Evolutionary conservation across 768 basidiomycete genomes (phyloP).

Genomic region (Hydnomerulius pinastri): DNA sequence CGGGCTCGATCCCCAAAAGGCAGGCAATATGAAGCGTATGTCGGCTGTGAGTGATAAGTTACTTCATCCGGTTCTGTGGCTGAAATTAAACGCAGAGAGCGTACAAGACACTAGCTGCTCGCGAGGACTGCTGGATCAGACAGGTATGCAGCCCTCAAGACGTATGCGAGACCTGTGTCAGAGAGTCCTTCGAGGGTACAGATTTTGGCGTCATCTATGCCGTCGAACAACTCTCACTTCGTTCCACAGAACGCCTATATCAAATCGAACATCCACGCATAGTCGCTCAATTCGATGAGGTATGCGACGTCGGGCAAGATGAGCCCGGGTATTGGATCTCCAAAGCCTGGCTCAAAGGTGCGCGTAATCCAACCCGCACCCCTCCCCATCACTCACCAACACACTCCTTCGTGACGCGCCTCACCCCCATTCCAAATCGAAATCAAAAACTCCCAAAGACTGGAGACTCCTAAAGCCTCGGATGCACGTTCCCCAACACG

Average conservation of each 20-base stretch:
- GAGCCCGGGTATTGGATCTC: constrained; percentile 69
- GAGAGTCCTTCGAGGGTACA: constrained; percentile 61
- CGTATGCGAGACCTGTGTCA: constrained; percentile 64
- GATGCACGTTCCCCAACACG: constrained; percentile 63
- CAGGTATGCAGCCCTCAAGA: constrained; percentile 51
- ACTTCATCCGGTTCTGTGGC: neutral
- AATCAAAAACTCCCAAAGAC: too few relatives aligned
- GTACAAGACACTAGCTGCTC: constrained; percentile 26
- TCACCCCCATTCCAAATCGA: too few relatives aligned
- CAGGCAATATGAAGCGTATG: constrained; percentile 68
- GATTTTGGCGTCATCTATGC: constrained; percentile 8
- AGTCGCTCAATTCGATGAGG: constrained; percentile 60
- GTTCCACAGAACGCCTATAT: constrained; percentile 64
- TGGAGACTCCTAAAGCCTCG: constrained; percentile 73
- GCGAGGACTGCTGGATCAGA: constrained; percentile 49
- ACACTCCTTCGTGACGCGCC: constrained; percentile 3
- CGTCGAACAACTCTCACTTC: constrained; percentile 2
- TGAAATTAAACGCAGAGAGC: constrained; percentile 16
- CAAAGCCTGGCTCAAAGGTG: constrained; percentile 78
- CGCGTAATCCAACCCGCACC: constrained; percentile 11
- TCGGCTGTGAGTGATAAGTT: constrained; percentile 41
- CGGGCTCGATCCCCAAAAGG: constrained; percentile 59
- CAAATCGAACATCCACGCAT: constrained; percentile 63
- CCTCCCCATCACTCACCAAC: constrained; percentile 9
- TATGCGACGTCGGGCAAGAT: constrained; percentile 45